Conservation (phyloP, 495 filamentous ascomycete species). For the Sordaria brevicollis region DNA sequence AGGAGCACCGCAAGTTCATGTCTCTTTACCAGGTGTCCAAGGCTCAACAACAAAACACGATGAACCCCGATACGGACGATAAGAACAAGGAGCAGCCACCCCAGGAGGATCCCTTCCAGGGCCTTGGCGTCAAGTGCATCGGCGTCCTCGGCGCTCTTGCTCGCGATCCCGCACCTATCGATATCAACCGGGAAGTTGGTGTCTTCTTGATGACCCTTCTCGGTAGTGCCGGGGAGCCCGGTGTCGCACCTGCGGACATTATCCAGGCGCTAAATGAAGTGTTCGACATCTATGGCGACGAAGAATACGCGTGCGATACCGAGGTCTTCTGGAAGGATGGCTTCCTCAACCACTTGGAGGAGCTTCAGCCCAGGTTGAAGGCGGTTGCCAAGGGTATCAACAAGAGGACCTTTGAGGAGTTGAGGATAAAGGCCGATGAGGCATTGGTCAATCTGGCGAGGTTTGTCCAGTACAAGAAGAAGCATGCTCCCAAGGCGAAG, state of each 20-base stretch:
- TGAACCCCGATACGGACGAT: conserved; percentile 13
- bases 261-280: conserved; percentile 51
- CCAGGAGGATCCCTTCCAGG: conserved; percentile 36
- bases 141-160: conserved; percentile 50
- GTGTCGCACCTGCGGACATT: conserved; percentile 34
- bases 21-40: conserved; percentile 47
- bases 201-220: conserved; percentile 47
- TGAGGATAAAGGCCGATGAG: conserved; percentile 46
- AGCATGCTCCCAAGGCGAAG: conserved; percentile 21
- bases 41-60: conserved; percentile 1
- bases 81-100: not conserved
- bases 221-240: conserved; percentile 20
- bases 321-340: conserved; percentile 50
- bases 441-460: conserved; percentile 43
- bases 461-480: conserved; percentile 52
- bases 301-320: conserved; percentile 39
- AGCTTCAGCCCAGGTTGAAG: conserved; percentile 37
- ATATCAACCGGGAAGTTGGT: conserved; percentile 45
- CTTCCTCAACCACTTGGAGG: conserved; percentile 48
- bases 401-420: conserved; percentile 40
- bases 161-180: conserved; percentile 30
- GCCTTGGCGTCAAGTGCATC: conserved; percentile 48
- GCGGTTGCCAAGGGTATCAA: conserved; percentile 44
- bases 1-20: conserved; percentile 49
- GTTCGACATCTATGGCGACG: conserved; percentile 53